Conservation (phyloP, 805 yeast species). For the Hanseniaspora mollemarum region DNA sequence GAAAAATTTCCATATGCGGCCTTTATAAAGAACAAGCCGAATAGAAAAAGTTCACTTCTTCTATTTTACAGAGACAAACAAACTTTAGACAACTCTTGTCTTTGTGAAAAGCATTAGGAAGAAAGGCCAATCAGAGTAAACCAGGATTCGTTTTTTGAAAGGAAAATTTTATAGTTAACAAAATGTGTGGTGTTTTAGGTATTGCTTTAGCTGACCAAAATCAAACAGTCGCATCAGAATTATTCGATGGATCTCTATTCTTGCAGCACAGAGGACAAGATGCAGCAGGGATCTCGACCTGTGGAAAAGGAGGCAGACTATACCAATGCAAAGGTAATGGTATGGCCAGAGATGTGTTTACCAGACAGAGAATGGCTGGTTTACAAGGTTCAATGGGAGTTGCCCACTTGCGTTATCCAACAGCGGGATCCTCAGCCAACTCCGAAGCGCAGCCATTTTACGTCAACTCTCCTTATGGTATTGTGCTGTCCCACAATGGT, state of each 20-base stretch:
- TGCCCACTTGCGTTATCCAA: conserved; percentile 89
- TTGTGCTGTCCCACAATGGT: conserved; percentile 84
- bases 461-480: conserved; percentile 94
- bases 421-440: conserved; percentile 92
- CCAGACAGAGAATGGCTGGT: conserved; percentile 62
- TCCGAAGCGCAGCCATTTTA: conserved; percentile 98
- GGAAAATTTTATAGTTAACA: background rate
- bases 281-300: conserved; percentile 97
- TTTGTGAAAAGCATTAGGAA: background rate
- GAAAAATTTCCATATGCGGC: no score
- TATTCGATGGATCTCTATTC: conserved; percentile 84
- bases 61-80: no score
- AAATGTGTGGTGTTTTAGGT: conserved; percentile 93
- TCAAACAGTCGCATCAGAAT: conserved; percentile 70
- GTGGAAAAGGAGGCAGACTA: conserved; percentile 84
- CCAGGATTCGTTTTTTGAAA: background rate
- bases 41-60: background rate
- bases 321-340: conserved; percentile 98
- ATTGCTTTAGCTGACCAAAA: conserved; percentile 67
- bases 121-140: background rate
- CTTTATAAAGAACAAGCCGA: background rate
- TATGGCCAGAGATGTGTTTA: conserved; percentile 96
- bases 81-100: background rate
- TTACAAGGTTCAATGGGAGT: conserved; percentile 91
- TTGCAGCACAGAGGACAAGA: conserved; percentile 97